Percentiles rank a stretch among this genome's conserved stretches.
Evolutionary conservation across 768 basidiomycete genomes (phyloP).

Genomic region (Tulasnella sp.): DNA sequence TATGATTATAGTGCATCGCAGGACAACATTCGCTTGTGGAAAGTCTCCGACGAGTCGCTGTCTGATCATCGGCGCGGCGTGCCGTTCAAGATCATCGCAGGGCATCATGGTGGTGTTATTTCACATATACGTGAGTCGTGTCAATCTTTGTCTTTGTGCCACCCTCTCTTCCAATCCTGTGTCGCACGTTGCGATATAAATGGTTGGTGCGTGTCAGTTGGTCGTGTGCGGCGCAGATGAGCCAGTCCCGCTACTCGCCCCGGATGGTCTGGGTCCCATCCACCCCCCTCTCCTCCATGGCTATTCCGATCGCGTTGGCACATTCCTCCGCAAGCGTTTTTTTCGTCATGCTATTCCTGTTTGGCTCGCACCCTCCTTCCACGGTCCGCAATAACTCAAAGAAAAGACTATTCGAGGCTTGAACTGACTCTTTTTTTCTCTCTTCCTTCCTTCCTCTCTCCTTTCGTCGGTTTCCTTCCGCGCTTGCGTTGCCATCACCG

Average conservation of each 20-base stretch:
- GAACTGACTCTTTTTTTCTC: too few relatives aligned
- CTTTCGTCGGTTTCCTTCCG: too few relatives aligned
- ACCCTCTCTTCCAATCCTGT: neutral
- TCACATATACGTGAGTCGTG: constrained; percentile 75
- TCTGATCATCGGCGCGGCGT: constrained; percentile 43
- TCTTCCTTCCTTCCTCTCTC: too few relatives aligned
- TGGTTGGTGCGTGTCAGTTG: constrained; percentile 13
- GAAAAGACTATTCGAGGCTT: too few relatives aligned
- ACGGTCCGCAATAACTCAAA: too few relatives aligned
- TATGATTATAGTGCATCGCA: constrained; percentile 63
- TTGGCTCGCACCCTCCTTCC: too few relatives aligned
- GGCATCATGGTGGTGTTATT: constrained; percentile 89
- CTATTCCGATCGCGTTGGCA: neutral
- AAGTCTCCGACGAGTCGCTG: constrained; percentile 64
- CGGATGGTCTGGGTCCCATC: neutral
- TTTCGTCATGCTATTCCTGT: too few relatives aligned
- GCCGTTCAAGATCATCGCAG: constrained; percentile 90
- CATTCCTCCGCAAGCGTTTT: too few relatives aligned
- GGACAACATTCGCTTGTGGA: constrained; percentile 92
- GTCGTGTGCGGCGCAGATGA: neutral
- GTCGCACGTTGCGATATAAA: neutral
- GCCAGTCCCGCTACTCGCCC: neutral
- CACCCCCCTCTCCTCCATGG: neutral
- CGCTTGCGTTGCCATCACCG: too few relatives aligned
- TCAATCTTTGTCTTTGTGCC: neutral